Conservation (phyloP, 2,329 filamentous ascomycete genomes). For the Fusarium sp. region DNA sequence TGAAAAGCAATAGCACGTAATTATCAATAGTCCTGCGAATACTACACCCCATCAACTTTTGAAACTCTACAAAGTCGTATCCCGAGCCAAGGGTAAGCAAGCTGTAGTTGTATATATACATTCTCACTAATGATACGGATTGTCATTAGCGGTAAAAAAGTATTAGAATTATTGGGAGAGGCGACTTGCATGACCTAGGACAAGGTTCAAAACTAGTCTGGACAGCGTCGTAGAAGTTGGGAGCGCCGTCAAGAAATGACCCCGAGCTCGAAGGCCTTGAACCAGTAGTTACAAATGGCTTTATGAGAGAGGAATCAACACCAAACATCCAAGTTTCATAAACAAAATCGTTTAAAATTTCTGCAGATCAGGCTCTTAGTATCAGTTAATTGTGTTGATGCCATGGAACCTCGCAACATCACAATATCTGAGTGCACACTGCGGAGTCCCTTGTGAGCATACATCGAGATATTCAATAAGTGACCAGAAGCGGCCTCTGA, state of each 20-base stretch:
- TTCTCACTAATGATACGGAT: constrained; percentile 41
- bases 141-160: not conserved
- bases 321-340: constrained; percentile 8
- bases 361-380: constrained; percentile 41
- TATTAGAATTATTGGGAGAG: not conserved
- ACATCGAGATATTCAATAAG: not conserved
- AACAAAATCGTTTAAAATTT: not conserved
- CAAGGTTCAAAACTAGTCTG: constrained; percentile 2
- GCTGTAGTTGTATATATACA: constrained; percentile 44
- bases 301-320: constrained; percentile 24
- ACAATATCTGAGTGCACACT: constrained; percentile 41
- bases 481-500: not conserved
- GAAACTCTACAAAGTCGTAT: constrained; percentile 40
- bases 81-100: constrained; percentile 44
- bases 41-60: constrained; percentile 41
- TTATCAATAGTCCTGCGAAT: constrained; percentile 7
- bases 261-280: constrained; percentile 19
- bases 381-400: constrained; percentile 65
- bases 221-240: constrained; percentile 29
- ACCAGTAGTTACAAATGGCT: constrained; percentile 28
- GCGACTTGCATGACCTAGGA: not conserved
- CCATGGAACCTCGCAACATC: constrained; percentile 49
- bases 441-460: constrained; percentile 40
- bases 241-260: constrained; percentile 20
- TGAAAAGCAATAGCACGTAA: not conserved